These are phyloP conservation scores for Fusarium setosum DNA, from an alignment of 2,329 filamentous ascomycete genomes.

Conservation along the genomic window DNA sequence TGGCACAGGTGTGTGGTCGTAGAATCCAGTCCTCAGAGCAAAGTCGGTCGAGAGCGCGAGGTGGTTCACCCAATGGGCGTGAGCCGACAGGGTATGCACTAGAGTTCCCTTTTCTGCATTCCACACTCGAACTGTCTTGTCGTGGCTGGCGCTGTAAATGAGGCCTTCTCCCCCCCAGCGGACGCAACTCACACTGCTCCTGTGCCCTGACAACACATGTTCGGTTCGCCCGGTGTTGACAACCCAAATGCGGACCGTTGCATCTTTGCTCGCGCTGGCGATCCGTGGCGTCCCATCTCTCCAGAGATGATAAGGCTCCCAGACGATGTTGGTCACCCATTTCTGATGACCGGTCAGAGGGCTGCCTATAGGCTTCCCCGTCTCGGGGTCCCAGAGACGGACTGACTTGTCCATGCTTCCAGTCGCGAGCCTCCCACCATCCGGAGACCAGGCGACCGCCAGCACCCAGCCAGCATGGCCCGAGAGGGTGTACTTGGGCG, in stretches of 20 bases:
- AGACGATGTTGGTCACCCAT: conserved; percentile 87
- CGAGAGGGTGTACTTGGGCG: conserved; percentile 84
- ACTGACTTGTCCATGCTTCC: conserved; percentile 94
- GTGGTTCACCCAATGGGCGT: conserved; percentile 97
- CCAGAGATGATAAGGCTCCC: conserved; percentile 94
- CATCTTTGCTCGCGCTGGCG: conserved; percentile 90
- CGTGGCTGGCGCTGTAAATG: conserved; percentile 88
- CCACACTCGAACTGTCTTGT: conserved; percentile 95
- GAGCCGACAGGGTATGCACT: conserved; percentile 80
- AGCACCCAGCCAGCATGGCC: conserved; percentile 91
- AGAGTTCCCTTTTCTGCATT: conserved; percentile 82
- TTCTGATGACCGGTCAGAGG: conserved; percentile 86
- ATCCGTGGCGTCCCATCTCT: conserved; percentile 78
- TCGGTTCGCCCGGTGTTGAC: conserved; percentile 82
- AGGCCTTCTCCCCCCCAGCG: conserved; percentile 92
- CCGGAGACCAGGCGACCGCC: conserved; percentile 87
- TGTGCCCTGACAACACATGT: conserved; percentile 87
- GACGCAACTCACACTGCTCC: conserved; percentile 88
- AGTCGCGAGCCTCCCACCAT: conserved; percentile 83
- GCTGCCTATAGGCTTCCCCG: conserved; percentile 78
- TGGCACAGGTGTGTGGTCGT: conserved; percentile 82
- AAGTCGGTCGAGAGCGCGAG: conserved; percentile 94
- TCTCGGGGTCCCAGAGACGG: conserved; percentile 88
- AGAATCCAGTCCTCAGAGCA: conserved; percentile 85
- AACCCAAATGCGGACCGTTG: conserved; percentile 88